A percentile compares a stretch with the other conserved stretches of the same genome.
Evolutionary conservation across 768 basidiomycete species (phyloP).

Genomic region (Rhodotorula kratochvilovae): DNA sequence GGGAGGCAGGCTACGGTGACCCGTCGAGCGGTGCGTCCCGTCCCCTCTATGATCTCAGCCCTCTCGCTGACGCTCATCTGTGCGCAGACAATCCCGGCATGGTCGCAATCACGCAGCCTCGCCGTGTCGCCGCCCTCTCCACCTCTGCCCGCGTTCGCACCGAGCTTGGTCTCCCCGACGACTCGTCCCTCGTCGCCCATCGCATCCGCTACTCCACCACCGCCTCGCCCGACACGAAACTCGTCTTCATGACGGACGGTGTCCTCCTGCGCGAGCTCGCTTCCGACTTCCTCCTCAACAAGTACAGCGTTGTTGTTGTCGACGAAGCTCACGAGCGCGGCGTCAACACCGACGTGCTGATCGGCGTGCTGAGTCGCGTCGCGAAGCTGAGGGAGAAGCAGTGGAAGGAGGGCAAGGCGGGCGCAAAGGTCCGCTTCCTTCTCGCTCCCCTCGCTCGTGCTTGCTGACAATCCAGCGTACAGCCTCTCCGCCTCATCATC

Average conservation of each 20-base stretch:
- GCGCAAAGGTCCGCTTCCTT: slow-evolving; percentile 58
- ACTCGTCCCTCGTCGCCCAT: slow-evolving; percentile 72
- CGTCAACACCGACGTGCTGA: slow-evolving; percentile 95
- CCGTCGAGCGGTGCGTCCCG: slow-evolving; percentile 64
- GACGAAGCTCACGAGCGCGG: slow-evolving; percentile 98
- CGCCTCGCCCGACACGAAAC: slow-evolving; percentile 77
- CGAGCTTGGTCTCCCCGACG: slow-evolving; percentile 74
- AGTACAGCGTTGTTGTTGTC: slow-evolving; percentile 90
- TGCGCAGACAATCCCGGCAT: slow-evolving; percentile 86
- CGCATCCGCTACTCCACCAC: slow-evolving; percentile 97
- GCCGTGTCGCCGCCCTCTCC: slow-evolving; percentile 93
- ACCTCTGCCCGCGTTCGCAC: slow-evolving; percentile 89
- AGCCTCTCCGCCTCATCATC: slow-evolving; percentile 88
- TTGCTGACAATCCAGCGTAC: slow-evolving; percentile 28
- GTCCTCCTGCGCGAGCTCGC: slow-evolving; percentile 88
- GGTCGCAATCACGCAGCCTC: slow-evolving; percentile 95
- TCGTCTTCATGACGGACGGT: slow-evolving; percentile 99
- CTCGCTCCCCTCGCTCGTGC: not conserved
- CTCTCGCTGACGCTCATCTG: not conserved
- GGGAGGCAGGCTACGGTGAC: slow-evolving; percentile 88
- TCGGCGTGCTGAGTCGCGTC: slow-evolving; percentile 92
- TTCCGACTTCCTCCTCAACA: slow-evolving; percentile 83
- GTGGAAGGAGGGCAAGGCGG: slow-evolving; percentile 74
- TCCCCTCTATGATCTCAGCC: not conserved
- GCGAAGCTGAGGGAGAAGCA: slow-evolving; percentile 79